phyloP scores from a whole-genome alignment of 257 asterid genomes.

The Penstemon davidsonii region DNA sequence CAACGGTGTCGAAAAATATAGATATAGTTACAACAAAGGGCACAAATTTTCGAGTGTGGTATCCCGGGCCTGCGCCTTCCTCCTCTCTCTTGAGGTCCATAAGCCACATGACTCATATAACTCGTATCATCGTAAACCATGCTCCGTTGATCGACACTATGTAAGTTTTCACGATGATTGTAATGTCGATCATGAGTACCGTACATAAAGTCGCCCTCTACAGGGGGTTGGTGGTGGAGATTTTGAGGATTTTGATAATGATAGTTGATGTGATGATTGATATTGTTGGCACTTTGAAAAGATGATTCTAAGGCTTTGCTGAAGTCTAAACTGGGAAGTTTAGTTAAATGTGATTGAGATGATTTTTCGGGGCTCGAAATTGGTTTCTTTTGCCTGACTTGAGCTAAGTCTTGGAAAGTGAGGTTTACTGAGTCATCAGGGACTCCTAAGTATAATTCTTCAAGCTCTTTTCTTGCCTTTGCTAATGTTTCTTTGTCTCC shows the following conservation, averaged over 20 bases:
- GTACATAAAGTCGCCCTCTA: constrained; percentile 3
- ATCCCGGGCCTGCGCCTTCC: constrained; percentile 66
- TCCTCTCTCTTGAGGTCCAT: constrained; percentile 31
- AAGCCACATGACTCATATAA: constrained; percentile 43
- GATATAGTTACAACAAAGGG: constrained; percentile 60
- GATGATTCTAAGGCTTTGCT: constrained; percentile 50
- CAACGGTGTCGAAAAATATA: constrained; percentile 75
- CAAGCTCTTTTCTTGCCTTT: constrained; percentile 63
- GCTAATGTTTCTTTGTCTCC: constrained; percentile 48
- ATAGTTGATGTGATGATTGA: constrained; percentile 13
- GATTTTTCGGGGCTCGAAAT: constrained; percentile 20
- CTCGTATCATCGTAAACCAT: constrained; percentile 50
- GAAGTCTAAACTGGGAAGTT: constrained; percentile 74
- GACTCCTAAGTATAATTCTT: constrained; percentile 66
- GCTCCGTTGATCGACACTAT: constrained; percentile 34
- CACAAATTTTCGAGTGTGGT: constrained; percentile 80
- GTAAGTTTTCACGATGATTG: constrained; percentile 22
- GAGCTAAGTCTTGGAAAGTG: constrained; percentile 70
- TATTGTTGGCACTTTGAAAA: constrained; percentile 12
- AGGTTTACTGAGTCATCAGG: constrained; percentile 89
- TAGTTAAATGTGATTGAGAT: constrained; percentile 32
- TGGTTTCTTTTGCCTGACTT: constrained; percentile 39
- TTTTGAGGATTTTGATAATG: constrained; percentile 11
- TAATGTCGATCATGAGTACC: constrained; percentile 17
- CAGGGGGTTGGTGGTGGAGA: constrained; percentile 16